phyloP scores from a whole-genome alignment of 306 rosid genomes.

The Acacia melanoxylon region DNA sequence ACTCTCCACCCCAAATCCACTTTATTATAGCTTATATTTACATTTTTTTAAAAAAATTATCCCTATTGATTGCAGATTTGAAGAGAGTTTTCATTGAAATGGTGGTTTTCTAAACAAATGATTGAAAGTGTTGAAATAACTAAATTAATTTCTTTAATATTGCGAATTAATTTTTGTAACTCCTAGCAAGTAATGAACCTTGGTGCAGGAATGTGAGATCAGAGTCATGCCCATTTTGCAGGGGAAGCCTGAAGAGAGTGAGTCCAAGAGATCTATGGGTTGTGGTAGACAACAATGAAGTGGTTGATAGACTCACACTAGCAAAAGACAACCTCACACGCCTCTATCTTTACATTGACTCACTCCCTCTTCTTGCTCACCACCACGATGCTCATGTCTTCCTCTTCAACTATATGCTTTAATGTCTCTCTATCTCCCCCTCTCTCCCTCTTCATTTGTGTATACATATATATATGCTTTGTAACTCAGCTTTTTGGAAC shows the following conservation, averaged over 20 bases:
- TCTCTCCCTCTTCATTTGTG: background rate
- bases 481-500: background rate
- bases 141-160: too few species aligned
- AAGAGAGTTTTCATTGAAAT: too few species aligned
- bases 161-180: too few species aligned
- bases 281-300: constrained; percentile 50
- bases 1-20: too few species aligned
- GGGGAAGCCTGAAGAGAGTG: constrained; percentile 55
- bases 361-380: constrained; percentile 46
- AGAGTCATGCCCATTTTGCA: constrained; percentile 81
- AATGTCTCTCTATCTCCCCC: too few species aligned
- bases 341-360: constrained; percentile 56
- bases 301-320: constrained; percentile 53
- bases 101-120: too few species aligned
- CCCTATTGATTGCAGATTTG: too few species aligned
- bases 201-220: constrained; percentile 60
- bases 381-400: constrained; percentile 42
- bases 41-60: too few species aligned
- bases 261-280: constrained; percentile 66
- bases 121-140: too few species aligned
- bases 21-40: too few species aligned
- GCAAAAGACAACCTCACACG: constrained; percentile 59
- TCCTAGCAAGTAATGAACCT: too few species aligned
- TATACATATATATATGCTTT: background rate
- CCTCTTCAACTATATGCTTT: constrained; percentile 60